Evolutionary conservation across 306 rosid genomes (phyloP).

Genomic region (Gastrolobium villosum): DNA sequence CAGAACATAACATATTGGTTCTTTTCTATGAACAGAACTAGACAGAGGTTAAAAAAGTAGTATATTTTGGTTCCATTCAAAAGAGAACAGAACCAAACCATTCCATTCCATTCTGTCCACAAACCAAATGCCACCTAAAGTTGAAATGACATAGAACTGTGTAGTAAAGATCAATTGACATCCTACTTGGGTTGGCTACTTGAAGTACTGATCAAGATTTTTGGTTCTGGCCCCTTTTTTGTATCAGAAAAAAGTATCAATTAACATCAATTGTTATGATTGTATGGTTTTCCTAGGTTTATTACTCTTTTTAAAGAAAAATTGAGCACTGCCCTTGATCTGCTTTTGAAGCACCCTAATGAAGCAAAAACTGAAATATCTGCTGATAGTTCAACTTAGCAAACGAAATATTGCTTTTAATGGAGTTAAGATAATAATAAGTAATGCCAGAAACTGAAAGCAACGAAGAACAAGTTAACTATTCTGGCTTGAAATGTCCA

Average conservation of each 20-base stretch:
- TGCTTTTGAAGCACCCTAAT: background rate
- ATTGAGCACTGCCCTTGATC: background rate
- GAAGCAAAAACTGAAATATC: slow-evolving; percentile 27
- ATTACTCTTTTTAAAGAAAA: background rate
- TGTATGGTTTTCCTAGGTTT: background rate
- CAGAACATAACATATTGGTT: too few relatives aligned
- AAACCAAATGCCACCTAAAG: too few relatives aligned
- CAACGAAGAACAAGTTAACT: background rate
- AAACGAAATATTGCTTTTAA: background rate
- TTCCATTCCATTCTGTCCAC: too few relatives aligned
- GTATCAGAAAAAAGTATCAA: too few relatives aligned
- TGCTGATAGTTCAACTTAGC: slow-evolving; percentile 11
- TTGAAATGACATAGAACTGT: background rate
- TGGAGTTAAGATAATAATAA: slow-evolving; percentile 7
- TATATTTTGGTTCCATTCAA: too few relatives aligned
- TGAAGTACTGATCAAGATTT: background rate
- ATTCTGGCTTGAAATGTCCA: slow-evolving; percentile 21
- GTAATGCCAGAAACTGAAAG: background rate
- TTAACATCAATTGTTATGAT: background rate
- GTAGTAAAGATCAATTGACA: background rate
- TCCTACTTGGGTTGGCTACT: background rate
- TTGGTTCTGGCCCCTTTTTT: background rate
- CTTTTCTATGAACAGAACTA: too few relatives aligned
- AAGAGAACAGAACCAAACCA: too few relatives aligned
- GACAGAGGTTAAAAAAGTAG: too few relatives aligned